Conservation (phyloP, 306 rosid species). For the Lupinus albus region DNA sequence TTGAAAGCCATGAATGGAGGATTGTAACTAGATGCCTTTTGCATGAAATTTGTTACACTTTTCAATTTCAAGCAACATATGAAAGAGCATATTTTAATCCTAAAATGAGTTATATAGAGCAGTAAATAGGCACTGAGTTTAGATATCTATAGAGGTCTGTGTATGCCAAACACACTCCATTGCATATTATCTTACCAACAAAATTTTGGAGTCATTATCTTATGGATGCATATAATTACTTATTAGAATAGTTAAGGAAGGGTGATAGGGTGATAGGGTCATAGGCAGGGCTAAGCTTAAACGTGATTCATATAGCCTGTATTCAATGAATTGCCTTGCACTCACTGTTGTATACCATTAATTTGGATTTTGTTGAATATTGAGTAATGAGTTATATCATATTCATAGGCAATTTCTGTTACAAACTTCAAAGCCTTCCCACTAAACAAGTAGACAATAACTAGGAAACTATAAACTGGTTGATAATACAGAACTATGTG, state of each 20-base stretch:
- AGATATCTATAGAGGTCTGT: neutral
- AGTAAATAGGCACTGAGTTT: neutral
- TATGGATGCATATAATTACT: neutral
- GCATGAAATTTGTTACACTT: constrained; percentile 26
- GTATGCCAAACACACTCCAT: too few species aligned
- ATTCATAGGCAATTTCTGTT: neutral
- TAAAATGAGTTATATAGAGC: neutral
- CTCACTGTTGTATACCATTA: neutral
- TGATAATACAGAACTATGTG: too few species aligned
- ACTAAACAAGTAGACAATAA: neutral
- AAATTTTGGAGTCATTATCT: neutral
- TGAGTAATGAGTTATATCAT: neutral
- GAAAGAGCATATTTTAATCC: neutral
- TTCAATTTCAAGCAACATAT: neutral
- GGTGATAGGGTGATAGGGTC: too few species aligned
- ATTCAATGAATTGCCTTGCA: neutral
- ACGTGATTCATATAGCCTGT: neutral
- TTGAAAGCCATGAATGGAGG: constrained; percentile 77
- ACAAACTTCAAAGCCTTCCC: neutral
- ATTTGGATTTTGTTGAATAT: constrained; percentile 1
- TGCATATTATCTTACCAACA: too few species aligned
- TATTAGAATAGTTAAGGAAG: neutral
- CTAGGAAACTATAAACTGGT: too few species aligned
- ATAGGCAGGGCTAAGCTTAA: neutral
- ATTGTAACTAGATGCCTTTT: constrained; percentile 64